Percentiles rank a stretch among this genome's conserved stretches.
Conservation (phyloP, 192 early-diverging fungal species). For the Coemansia sp. region DNA sequence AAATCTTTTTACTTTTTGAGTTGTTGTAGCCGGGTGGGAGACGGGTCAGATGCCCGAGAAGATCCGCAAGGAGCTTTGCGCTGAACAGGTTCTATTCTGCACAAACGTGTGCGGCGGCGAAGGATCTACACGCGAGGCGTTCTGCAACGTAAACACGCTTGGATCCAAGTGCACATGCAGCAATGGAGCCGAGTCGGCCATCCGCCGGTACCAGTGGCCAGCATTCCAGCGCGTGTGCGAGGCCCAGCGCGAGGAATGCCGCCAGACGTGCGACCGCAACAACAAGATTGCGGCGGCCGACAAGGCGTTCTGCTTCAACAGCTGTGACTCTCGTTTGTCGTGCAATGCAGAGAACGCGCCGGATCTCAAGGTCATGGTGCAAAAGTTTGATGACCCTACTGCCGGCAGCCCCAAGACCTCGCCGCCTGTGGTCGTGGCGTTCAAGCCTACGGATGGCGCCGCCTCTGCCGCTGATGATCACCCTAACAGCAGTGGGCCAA, state of each 20-base stretch:
- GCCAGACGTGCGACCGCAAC: slow-evolving; percentile 33
- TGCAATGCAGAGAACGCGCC: slow-evolving; percentile 39
- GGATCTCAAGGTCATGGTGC: slow-evolving; percentile 50
- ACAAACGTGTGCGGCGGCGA: slow-evolving; percentile 54
- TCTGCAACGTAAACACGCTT: slow-evolving; percentile 51
- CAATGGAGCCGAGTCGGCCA: slow-evolving; percentile 51
- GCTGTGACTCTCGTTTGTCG: slow-evolving; percentile 41
- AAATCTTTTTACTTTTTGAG: background rate
- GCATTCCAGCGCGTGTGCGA: slow-evolving; percentile 56
- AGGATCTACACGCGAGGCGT: slow-evolving; percentile 39
- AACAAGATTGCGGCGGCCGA: slow-evolving; percentile 21
- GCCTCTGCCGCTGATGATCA: slow-evolving; percentile 2
- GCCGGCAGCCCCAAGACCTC: slow-evolving; percentile 32
- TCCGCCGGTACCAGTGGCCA: slow-evolving; percentile 53
- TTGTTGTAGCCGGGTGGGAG: slow-evolving; percentile 40
- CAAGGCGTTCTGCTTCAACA: slow-evolving; percentile 46
- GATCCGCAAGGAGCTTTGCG: slow-evolving; percentile 53
- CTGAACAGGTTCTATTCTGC: slow-evolving; percentile 53
- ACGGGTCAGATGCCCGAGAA: slow-evolving; percentile 48
- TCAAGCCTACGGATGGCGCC: slow-evolving; percentile 2
- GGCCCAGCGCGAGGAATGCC: slow-evolving; percentile 44
- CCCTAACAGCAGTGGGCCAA: background rate
- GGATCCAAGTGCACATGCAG: slow-evolving; percentile 49
- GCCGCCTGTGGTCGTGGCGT: background rate
- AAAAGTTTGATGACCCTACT: slow-evolving; percentile 48